Evolutionary conservation across 768 basidiomycete species (phyloP).

Genomic region (Gelatoporia subvermispora): DNA sequence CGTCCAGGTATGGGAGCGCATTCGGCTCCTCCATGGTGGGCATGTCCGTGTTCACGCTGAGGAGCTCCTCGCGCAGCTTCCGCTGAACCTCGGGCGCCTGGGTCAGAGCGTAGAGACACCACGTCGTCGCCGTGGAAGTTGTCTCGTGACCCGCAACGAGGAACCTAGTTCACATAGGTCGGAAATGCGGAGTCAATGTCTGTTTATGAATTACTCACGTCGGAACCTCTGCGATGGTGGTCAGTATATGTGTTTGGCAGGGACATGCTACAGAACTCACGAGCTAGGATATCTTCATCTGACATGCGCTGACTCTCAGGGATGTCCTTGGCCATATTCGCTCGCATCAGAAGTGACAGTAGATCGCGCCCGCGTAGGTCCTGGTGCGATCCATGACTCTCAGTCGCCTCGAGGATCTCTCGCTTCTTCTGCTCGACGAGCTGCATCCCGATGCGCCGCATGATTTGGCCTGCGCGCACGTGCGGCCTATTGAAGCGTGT

Average conservation of each 20-base stretch:
- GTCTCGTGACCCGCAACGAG: conserved; percentile 39
- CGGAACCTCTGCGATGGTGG: conserved; percentile 15
- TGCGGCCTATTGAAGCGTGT: conserved; percentile 1
- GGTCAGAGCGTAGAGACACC: conserved; percentile 35
- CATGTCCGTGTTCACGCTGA: conserved; percentile 32
- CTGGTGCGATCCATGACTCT: conserved; percentile 25
- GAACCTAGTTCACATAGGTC: conserved; percentile 8
- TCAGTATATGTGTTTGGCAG: background rate
- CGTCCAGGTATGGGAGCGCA: conserved; percentile 66
- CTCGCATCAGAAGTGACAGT: conserved; percentile 53
- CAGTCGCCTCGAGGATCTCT: conserved; percentile 25
- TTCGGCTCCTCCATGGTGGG: conserved; percentile 70
- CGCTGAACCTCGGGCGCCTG: conserved; percentile 31
- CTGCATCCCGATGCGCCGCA: conserved; percentile 25
- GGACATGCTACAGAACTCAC: conserved; percentile 29
- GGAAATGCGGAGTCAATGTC: background rate
- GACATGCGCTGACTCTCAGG: conserved; percentile 50
- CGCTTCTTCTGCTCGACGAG: conserved; percentile 31
- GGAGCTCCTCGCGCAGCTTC: conserved; percentile 36
- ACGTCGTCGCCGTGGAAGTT: conserved; percentile 30
- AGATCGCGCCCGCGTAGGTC: conserved; percentile 44
- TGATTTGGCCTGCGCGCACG: conserved; percentile 11
- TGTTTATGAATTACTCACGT: conserved; percentile 9
- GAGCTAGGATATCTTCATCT: conserved; percentile 57
- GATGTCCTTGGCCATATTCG: conserved; percentile 60